These are phyloP conservation scores for Entelexis paramagnoliae DNA, from an alignment of 1,139 yeast species.

Conservation along the genomic window DNA sequence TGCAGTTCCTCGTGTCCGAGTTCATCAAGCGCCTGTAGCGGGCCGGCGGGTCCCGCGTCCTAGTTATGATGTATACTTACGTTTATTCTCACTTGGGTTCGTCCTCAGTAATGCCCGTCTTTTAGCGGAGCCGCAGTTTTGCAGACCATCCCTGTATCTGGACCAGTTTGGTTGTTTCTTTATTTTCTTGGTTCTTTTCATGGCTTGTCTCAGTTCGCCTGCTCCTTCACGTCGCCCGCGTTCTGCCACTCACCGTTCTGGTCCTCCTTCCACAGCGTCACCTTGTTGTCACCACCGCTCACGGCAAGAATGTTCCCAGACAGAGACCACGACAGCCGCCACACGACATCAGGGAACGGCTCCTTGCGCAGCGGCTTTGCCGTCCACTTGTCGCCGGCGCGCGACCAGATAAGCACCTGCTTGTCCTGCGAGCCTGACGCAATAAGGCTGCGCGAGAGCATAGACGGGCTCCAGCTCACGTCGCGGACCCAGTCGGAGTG, in stretches of 20 bases:
- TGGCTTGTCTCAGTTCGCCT: constrained; percentile 27
- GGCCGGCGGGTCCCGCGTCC: too few species aligned
- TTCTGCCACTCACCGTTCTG: constrained; percentile 91
- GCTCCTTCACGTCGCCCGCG: constrained; percentile 85
- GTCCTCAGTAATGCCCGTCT: too few species aligned
- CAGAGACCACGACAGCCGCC: constrained; percentile 98
- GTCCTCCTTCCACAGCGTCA: constrained; percentile 93
- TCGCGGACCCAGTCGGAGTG: constrained; percentile 98
- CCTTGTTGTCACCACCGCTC: constrained; percentile 92
- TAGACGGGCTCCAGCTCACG: constrained; percentile 95
- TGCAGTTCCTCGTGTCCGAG: constrained; percentile 55
- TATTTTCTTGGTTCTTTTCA: too few species aligned
- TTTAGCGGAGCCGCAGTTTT: too few species aligned
- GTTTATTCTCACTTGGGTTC: too few species aligned
- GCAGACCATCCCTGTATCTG: too few species aligned
- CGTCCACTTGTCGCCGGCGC: constrained; percentile 65
- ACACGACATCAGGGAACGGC: constrained; percentile 89
- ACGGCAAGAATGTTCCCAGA: constrained; percentile 93
- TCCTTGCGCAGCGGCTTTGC: constrained; percentile 58
- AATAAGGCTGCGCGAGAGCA: constrained; percentile 73
- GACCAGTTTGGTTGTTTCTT: too few species aligned
- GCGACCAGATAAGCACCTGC: constrained; percentile 89
- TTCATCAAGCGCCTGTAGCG: constrained; percentile 31
- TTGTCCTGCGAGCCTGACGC: constrained; percentile 99
- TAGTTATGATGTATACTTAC: too few species aligned